Percentiles rank a stretch among this genome's conserved stretches.
These are phyloP conservation scores for Chionographis japonica DNA, from an alignment of 106 monocot species.

Conservation along the genomic window DNA sequence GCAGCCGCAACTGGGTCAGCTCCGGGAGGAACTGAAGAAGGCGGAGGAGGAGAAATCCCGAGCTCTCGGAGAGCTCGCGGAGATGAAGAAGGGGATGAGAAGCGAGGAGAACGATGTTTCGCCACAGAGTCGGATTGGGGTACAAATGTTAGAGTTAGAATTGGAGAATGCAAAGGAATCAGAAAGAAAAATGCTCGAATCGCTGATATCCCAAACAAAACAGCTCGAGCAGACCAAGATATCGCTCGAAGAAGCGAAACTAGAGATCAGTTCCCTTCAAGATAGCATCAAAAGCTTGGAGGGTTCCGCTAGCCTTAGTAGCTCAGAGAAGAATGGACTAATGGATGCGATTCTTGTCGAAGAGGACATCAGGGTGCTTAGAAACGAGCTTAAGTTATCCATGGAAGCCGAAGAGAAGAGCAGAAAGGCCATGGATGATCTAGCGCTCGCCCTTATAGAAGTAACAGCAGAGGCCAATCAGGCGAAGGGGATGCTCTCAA, in stretches of 20 bases:
- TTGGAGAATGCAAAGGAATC: constrained; percentile 63
- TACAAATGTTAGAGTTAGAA: constrained; percentile 43
- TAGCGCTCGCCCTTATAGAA: constrained; percentile 51
- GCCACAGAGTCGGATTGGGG: too few relatives aligned
- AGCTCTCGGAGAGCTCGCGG: constrained; percentile 36
- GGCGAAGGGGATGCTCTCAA: constrained; percentile 20
- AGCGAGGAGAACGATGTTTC: constrained; percentile 10
- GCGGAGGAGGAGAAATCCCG: constrained; percentile 41
- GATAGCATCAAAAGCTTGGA: constrained; percentile 23
- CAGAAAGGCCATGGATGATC: constrained; percentile 59
- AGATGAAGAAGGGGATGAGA: constrained; percentile 18
- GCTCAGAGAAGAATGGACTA: constrained; percentile 7
- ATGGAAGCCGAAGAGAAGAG: constrained; percentile 55
- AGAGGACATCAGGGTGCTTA: constrained; percentile 34
- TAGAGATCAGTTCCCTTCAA: constrained; percentile 47
- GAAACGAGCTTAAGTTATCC: constrained; percentile 29
- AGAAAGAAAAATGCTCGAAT: constrained; percentile 77
- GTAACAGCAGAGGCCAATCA: constrained; percentile 46
- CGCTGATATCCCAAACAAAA: constrained; percentile 61
- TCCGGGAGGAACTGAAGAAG: constrained; percentile 55
- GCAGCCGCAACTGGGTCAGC: constrained; percentile 28
- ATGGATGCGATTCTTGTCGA: constrained; percentile 3
- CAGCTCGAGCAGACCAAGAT: constrained; percentile 73
- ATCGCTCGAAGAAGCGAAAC: constrained; percentile 74
- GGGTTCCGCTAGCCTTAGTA: background rate